Evolutionary conservation across 1,139 yeast genomes (phyloP), one percentile per base, ranked within the genome.

Genomic region (Williopsis jadinii): DNA sequence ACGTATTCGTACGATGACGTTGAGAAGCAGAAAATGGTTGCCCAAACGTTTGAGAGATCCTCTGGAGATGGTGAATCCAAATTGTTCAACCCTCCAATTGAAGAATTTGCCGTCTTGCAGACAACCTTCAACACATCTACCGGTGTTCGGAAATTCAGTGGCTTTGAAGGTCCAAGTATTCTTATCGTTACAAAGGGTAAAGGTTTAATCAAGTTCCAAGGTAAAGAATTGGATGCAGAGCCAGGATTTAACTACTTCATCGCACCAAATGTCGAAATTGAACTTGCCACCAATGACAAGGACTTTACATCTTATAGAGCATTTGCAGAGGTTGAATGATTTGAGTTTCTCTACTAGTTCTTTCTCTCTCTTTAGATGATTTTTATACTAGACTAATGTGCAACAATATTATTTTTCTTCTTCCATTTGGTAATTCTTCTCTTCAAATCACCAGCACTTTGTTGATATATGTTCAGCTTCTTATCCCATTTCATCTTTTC

Each of bases 81-180:
- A 32, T 71, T 90, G 50, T 94, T 82, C 64, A 84, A 92, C 61
- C 99, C 99, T 26, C 99, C 99, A 47, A 92, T 92, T 59, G 95
- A 82, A 47, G 99, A 92, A 67, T 92, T 92, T 60, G 74, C 96
- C 3, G 97, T 92, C 19, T 73, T 94, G 57, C 92, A 86, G 65
- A 80, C 94, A 37, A 75, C 73, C 43, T 71, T 77, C 44, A 53
- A 64, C 29, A 60, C 66, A 35, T 58, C 68, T 8, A 73, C 72
- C 30, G 71, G 80, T 51, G 48, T 53, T 3, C 71, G 75, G 49
- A 55, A 56, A 34, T 75, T 80, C 54, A 76, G 77, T 40, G 77
- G 70, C 5, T 68, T 92, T 39, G 67, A 77, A 34, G 98, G 98
- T 37, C 97, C 98, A 51, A 85, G 96, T 36, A 83, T 94, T 52